A percentile compares a stretch with the other conserved stretches of the same genome.
Conservation (phyloP, 2,329 filamentous ascomycete species). For the Calonectria fujianensis region DNA sequence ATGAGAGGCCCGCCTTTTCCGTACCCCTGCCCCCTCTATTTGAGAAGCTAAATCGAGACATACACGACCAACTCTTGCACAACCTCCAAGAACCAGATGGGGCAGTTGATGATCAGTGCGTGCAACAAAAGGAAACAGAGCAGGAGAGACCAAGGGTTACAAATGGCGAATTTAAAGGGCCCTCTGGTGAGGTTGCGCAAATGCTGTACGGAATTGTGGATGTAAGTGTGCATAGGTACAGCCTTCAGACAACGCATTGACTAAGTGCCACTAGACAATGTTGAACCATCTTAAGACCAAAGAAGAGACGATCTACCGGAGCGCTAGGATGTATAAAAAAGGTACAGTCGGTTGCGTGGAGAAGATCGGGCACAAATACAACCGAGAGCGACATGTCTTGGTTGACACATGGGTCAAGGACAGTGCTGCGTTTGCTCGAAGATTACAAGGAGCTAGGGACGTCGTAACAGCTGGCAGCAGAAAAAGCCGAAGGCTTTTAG, state of each 20-base stretch:
- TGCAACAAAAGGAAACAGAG: neutral
- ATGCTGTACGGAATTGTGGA: slow-evolving; percentile 52
- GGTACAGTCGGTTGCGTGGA: slow-evolving; percentile 48
- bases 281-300: slow-evolving; percentile 50
- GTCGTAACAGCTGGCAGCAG: slow-evolving; percentile 35
- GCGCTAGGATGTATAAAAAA: slow-evolving; percentile 50
- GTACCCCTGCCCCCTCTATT: slow-evolving; percentile 17
- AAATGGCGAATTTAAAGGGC: slow-evolving; percentile 13
- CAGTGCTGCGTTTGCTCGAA: slow-evolving; percentile 42
- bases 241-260: slow-evolving; percentile 35
- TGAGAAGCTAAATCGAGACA: slow-evolving; percentile 29
- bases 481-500: slow-evolving; percentile 30
- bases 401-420: slow-evolving; percentile 47
- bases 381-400: slow-evolving; percentile 46
- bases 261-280: slow-evolving; percentile 48
- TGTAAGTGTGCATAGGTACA: slow-evolving; percentile 45
- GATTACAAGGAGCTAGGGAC: slow-evolving; percentile 32
- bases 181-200: slow-evolving; percentile 37
- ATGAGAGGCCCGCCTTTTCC: neutral
- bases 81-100: slow-evolving; percentile 40
- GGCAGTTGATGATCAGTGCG: neutral
- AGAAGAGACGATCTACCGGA: slow-evolving; percentile 45
- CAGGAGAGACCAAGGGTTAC: neutral
- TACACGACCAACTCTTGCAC: slow-evolving; percentile 48
- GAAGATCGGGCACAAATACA: slow-evolving; percentile 49